Base-by-base conservation (phyloP, 2,329 filamentous ascomycete species). In the Aaosphaeria pasadenensis region DNA sequence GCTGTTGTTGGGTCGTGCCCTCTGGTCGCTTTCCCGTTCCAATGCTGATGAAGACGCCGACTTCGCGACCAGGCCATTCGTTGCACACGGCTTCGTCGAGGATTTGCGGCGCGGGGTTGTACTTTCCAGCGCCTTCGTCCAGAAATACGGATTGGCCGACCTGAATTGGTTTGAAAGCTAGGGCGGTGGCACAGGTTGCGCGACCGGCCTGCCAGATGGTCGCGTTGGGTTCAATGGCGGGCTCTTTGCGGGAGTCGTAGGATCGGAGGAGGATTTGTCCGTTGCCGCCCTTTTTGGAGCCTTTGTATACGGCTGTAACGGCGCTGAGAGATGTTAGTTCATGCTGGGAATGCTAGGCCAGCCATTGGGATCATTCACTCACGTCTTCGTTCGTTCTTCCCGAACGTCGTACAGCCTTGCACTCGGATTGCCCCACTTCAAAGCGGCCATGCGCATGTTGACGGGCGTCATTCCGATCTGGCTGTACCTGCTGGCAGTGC, bases 191-290 rank as follows among this genome's bases (percentile, higher is more conserved):
- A 45, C 83, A 89, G 1, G 94, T 99, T n/a, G 94, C 94, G 51
- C 94, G 84, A 7, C 94, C 94, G 4, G 94, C 94, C 73, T 99
- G 87, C 94, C 94, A 99, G 48, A 99, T 94, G 41, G 87, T 95
- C 71, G 91, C 96, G 64, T 96, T 88, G 52, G 90, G 92, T 69
- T 96, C 91, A 2, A 92, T 88, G 0, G 91, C 82, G 0, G 91
- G 88, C 69, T 97, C 94, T 69, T 88, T 90, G 60, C 92, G 83
- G 11, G 94, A 97, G 68, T 97, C 92, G 71, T 99, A 99, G 2
- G 92, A 97, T 56, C 94, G 86, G 47, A 99, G 76, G 50, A 97
- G 71, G 6, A 86, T 86, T 2, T 91, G 81, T 1, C 83, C 65
- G 4, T 54, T 77, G 5, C 82, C 81, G 36, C 83, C 83, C 57